Evolutionary conservation across 306 rosid genomes (phyloP).

Genomic region (Rosa persica): DNA sequence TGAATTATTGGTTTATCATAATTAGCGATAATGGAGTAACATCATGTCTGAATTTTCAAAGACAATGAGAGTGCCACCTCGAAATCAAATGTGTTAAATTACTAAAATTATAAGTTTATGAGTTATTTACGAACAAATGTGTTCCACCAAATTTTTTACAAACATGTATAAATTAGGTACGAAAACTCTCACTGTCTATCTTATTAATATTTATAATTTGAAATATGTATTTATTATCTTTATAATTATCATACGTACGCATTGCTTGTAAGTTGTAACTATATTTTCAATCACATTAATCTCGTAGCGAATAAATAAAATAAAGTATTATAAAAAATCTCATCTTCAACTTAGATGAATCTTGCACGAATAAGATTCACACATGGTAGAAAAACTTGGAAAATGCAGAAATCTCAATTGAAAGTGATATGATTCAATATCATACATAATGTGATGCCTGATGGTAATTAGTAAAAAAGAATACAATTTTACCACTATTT

Average conservation of each 20-base stretch:
- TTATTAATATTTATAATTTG: background rate
- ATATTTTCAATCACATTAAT: too few relatives aligned
- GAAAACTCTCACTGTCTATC: background rate
- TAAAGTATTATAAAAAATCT: too few relatives aligned
- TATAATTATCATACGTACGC: too few relatives aligned
- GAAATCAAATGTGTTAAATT: too few relatives aligned
- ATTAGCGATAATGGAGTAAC: background rate
- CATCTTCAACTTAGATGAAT: background rate
- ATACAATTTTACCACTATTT: background rate
- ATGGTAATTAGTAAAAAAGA: background rate
- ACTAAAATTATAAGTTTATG: too few relatives aligned
- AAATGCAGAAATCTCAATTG: background rate
- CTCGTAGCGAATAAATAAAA: too few relatives aligned
- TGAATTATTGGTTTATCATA: too few relatives aligned
- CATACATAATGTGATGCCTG: background rate
- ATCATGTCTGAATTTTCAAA: too few relatives aligned
- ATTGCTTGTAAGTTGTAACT: too few relatives aligned
- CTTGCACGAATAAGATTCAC: background rate
- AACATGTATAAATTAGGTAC: background rate
- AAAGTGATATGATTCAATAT: background rate
- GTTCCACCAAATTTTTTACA: too few relatives aligned
- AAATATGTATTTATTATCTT: too few relatives aligned
- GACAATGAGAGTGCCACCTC: too few relatives aligned
- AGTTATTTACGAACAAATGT: background rate
- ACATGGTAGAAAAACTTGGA: background rate